Evolutionary conservation across 2,329 filamentous ascomycete species (phyloP).

Genomic region (Fusarium oligoseptatum): DNA sequence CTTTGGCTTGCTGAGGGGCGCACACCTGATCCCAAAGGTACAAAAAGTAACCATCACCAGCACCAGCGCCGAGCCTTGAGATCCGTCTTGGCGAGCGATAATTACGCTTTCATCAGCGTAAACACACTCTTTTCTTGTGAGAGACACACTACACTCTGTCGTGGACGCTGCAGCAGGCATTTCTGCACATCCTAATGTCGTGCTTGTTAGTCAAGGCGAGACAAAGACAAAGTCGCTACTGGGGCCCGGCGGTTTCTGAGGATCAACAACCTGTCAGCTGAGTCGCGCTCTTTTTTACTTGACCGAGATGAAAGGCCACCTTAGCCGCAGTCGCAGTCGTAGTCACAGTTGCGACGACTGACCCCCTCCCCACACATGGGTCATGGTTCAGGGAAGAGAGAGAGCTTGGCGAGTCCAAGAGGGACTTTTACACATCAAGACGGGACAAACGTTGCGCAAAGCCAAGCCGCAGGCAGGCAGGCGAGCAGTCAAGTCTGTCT

Average conservation of each 20-base stretch:
- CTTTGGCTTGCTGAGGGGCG: slow-evolving; percentile 32
- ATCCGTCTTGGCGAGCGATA: slow-evolving; percentile 36
- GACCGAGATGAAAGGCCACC: slow-evolving; percentile 13
- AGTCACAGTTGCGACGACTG: neutral
- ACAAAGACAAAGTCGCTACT: neutral
- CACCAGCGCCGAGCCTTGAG: slow-evolving; percentile 24
- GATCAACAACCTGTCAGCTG: neutral
- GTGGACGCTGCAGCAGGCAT: neutral
- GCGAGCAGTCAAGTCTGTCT: neutral
- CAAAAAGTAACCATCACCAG: neutral
- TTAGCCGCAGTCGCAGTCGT: neutral
- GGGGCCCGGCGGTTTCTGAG: neutral
- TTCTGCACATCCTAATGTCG: neutral
- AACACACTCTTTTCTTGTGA: neutral
- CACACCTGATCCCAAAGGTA: slow-evolving; percentile 36
- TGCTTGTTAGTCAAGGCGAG: neutral
- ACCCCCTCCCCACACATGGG: neutral
- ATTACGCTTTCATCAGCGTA: slow-evolving; percentile 3
- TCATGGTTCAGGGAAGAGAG: slow-evolving; percentile 1
- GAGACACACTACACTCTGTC: slow-evolving; percentile 6
- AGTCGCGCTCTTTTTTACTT: slow-evolving; percentile 6
- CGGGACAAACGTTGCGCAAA: slow-evolving; percentile 1
- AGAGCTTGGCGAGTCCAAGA: neutral
- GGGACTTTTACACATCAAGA: slow-evolving; percentile 4
- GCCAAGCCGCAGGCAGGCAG: neutral